Percentiles rank a stretch among this genome's conserved stretches.
These are phyloP conservation scores for Neurospora pannonica DNA, from an alignment of 495 filamentous ascomycete genomes.

Conservation along the genomic window DNA sequence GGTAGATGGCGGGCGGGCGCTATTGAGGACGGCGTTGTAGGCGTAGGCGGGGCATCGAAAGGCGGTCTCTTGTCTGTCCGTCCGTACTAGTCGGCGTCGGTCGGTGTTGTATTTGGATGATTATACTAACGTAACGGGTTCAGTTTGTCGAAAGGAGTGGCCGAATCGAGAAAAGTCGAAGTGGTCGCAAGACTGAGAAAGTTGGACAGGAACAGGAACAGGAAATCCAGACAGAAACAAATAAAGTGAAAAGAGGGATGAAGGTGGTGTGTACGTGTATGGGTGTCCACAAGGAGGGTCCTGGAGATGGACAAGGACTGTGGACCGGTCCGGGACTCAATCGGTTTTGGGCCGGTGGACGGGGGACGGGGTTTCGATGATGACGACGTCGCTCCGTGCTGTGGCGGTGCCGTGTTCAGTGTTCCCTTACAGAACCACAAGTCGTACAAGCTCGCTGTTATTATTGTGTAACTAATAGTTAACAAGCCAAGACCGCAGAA, in stretches of 20 bases:
- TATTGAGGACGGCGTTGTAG: neutral
- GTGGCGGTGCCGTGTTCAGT: neutral
- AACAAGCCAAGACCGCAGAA: neutral
- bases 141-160: neutral
- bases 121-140: neutral
- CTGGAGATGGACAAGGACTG: neutral
- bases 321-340: neutral
- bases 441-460: neutral
- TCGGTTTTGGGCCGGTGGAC: neutral
- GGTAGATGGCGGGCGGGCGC: neutral
- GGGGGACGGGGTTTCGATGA: neutral
- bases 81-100: neutral
- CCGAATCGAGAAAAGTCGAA: neutral
- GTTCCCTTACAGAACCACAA: neutral
- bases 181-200: neutral
- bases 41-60: neutral
- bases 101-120: neutral
- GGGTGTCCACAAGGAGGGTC: neutral
- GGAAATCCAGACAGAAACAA: neutral
- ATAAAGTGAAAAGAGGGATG: neutral
- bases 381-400: neutral
- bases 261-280: neutral
- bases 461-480: neutral
- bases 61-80: neutral
- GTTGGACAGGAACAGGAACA: neutral